These are phyloP conservation scores for Fomitopsis pulvina DNA, from an alignment of 768 basidiomycete genomes.

Conservation along the genomic window DNA sequence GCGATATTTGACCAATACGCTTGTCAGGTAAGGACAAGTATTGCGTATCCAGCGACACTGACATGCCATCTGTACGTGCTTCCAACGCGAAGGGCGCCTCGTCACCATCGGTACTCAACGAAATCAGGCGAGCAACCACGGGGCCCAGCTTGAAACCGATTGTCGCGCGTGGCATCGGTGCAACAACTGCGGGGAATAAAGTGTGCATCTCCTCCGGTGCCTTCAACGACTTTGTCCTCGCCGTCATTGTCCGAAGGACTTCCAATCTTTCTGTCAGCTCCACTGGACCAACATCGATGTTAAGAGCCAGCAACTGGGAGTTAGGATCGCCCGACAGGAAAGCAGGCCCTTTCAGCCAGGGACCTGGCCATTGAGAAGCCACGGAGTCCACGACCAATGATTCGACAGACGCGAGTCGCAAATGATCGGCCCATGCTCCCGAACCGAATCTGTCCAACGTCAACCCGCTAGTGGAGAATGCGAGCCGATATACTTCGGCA, in stretches of 20 bases:
- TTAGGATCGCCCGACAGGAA: constrained; percentile 55
- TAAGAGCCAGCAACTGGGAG: constrained; percentile 44
- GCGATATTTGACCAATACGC: constrained; percentile 17
- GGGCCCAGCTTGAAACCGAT: constrained; percentile 44
- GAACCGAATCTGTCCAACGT: constrained; percentile 36
- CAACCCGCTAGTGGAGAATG: constrained; percentile 35
- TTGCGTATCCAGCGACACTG: constrained; percentile 33
- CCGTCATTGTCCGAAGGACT: constrained; percentile 37
- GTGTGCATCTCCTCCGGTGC: constrained; percentile 16
- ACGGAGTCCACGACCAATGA: constrained; percentile 34
- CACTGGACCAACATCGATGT: constrained; percentile 28
- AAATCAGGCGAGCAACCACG: constrained; percentile 45
- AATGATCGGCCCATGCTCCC: constrained; percentile 15
- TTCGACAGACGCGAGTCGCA: constrained; percentile 38
- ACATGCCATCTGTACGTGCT: constrained; percentile 48
- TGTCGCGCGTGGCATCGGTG: constrained; percentile 43
- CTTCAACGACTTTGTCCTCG: constrained; percentile 12
- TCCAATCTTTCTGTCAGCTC: constrained; percentile 50
- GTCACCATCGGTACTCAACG: constrained; percentile 30
- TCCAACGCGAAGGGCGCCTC: constrained; percentile 47
- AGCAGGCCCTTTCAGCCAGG: constrained; percentile 41
- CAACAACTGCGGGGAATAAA: constrained; percentile 23
- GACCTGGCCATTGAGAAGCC: constrained; percentile 55
- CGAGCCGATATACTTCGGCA: constrained; percentile 43
- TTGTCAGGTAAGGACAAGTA: constrained; percentile 28